Evolutionary conservation across 2,329 filamentous ascomycete species (phyloP).

Genomic region (Fusarium ramigenum): DNA sequence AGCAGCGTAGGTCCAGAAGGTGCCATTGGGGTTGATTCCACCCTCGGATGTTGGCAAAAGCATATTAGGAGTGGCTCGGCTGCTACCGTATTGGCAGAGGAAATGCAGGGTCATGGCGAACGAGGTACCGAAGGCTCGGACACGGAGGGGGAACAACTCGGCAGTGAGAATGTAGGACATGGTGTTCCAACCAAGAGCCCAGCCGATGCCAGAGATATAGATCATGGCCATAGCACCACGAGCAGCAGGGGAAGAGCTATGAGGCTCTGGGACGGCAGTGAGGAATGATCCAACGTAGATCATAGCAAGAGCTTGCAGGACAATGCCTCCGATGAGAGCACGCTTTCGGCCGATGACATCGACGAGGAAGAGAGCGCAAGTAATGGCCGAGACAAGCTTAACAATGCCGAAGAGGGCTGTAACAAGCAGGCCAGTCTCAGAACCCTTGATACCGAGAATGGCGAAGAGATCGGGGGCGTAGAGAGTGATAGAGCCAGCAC

Average conservation of each 20-base stretch:
- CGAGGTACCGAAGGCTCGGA: constrained; percentile 12
- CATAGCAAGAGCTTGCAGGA: constrained; percentile 11
- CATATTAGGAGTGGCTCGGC: constrained; percentile 15
- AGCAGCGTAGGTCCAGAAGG: constrained; percentile 12
- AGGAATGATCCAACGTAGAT: constrained; percentile 15
- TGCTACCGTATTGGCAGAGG: constrained; percentile 14
- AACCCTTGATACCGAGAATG: constrained; percentile 5
- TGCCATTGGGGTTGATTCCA: constrained; percentile 13
- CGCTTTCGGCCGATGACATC: constrained; percentile 18
- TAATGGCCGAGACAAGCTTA: constrained; percentile 10
- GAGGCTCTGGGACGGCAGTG: not conserved
- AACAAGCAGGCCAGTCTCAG: constrained; percentile 15
- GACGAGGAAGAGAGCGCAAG: constrained; percentile 6
- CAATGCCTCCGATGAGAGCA: constrained; percentile 8
- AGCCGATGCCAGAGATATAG: constrained; percentile 28
- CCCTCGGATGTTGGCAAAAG: not conserved
- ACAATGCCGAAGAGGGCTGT: constrained; percentile 17
- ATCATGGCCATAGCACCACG: constrained; percentile 19
- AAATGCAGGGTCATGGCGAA: constrained; percentile 21
- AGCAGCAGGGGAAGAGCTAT: not conserved
- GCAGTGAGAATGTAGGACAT: constrained; percentile 30
- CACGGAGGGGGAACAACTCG: constrained; percentile 21
- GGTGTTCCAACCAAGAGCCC: constrained; percentile 30
- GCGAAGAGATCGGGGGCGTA: constrained; percentile 12
- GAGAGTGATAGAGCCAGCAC: constrained; percentile 20